Conservation (phyloP, 495 filamentous ascomycete species). For the Barbatosphaeria neglecta region DNA sequence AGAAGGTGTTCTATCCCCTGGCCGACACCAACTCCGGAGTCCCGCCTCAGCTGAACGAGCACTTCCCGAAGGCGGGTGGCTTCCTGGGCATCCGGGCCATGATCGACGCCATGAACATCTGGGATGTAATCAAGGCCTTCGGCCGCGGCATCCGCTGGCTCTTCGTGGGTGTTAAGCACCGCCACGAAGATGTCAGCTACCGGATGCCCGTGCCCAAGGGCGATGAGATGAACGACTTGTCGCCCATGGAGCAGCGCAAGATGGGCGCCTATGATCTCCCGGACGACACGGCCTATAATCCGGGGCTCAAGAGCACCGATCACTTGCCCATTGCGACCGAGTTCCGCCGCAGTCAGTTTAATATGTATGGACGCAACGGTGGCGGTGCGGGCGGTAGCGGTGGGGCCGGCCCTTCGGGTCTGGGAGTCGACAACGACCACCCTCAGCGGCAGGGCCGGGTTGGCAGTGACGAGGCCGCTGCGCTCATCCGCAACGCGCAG, state of each 20-base stretch:
- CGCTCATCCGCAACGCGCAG: conserved; percentile 35
- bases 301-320: conserved; percentile 18
- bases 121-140: conserved; percentile 72
- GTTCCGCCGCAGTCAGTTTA: conserved; percentile 30
- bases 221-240: conserved; percentile 20
- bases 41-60: conserved; percentile 34
- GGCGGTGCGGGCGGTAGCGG: conserved; percentile 5
- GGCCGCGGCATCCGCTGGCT: conserved; percentile 72
- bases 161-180: conserved; percentile 53
- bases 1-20: conserved; percentile 21
- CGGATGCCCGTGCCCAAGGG: conserved; percentile 5
- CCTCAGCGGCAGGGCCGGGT: neutral
- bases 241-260: conserved; percentile 8
- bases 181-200: conserved; percentile 34
- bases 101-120: conserved; percentile 65
- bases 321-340: conserved; percentile 30
- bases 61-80: conserved; percentile 48
- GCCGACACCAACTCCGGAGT: conserved; percentile 12
- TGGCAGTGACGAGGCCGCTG: conserved; percentile 29
- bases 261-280: neutral
- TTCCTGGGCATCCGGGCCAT: conserved; percentile 51
- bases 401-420: no score
- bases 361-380: conserved; percentile 3
- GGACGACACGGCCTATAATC: conserved; percentile 4
- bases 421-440: conserved; percentile 1